phyloP scores from a whole-genome alignment of 352 stramenopile genomes.

The Pythium guiyangense region DNA sequence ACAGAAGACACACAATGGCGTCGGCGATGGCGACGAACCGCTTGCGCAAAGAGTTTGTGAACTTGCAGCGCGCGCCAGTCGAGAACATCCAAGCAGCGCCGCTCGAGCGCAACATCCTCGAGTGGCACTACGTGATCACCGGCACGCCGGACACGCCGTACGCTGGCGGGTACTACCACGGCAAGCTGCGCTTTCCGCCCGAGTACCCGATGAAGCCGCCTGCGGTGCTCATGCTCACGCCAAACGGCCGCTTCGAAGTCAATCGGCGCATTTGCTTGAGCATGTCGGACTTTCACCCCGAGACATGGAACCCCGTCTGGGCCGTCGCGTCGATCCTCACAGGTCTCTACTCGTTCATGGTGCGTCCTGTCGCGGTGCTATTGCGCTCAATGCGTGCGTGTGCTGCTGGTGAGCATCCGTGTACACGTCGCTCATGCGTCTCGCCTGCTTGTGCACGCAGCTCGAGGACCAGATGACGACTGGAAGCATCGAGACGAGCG shows the following conservation, averaged over 20 bases:
- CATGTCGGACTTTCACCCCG: constrained; percentile 95
- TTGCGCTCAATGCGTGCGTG: background rate
- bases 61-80: constrained; percentile 81
- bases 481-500: constrained; percentile 76
- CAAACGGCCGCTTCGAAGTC: constrained; percentile 91
- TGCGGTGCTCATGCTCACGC: constrained; percentile 92
- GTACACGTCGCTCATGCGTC: no score
- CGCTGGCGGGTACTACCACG: constrained; percentile 88
- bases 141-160: constrained; percentile 63
- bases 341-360: constrained; percentile 94
- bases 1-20: constrained; percentile 31
- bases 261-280: constrained; percentile 91
- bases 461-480: constrained; percentile 80
- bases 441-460: constrained; percentile 10
- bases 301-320: constrained; percentile 96
- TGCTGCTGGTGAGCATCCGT: background rate
- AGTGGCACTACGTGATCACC: constrained; percentile 94
- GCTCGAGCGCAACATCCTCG: constrained; percentile 92
- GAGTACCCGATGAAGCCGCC: constrained; percentile 95
- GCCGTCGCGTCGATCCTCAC: constrained; percentile 93
- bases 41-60: constrained; percentile 89
- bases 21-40: constrained; percentile 81
- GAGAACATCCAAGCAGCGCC: constrained; percentile 86
- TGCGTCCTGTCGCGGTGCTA: constrained; percentile 11
- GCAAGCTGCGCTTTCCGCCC: constrained; percentile 89